Conservation (phyloP, 371 early-diverging fungal genomes). For the Mortierella polycephala region DNA sequence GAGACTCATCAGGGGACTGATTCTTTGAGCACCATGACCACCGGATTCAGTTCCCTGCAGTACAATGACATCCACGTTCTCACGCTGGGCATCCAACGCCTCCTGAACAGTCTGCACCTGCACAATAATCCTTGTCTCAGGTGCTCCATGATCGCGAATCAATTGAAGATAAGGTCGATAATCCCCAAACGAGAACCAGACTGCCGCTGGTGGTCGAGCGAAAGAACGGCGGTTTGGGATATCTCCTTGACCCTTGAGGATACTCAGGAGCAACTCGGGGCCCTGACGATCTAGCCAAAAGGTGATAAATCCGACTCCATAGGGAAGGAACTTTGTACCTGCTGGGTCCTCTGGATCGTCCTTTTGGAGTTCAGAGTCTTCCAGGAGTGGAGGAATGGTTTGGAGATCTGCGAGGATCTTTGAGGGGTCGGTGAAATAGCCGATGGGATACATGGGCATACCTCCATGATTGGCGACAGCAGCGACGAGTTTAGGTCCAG, state of each 20-base stretch:
- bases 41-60: slow-evolving; percentile 58
- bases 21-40: slow-evolving; percentile 55
- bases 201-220: slow-evolving; percentile 49
- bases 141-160: slow-evolving; percentile 34
- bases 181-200: slow-evolving; percentile 61
- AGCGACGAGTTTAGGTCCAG: slow-evolving; percentile 35
- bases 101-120: slow-evolving; percentile 55
- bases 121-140: slow-evolving; percentile 48
- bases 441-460: slow-evolving; percentile 38
- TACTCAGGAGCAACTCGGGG: slow-evolving; percentile 21
- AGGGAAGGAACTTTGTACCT: slow-evolving; percentile 23
- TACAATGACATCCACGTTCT: slow-evolving; percentile 55
- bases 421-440: slow-evolving; percentile 34
- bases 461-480: slow-evolving; percentile 48
- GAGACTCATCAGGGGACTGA: slow-evolving; percentile 35
- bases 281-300: slow-evolving; percentile 48
- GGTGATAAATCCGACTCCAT: slow-evolving; percentile 56
- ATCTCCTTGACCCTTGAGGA: slow-evolving; percentile 31
- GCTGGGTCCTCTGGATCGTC: neutral
- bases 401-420: slow-evolving; percentile 35
- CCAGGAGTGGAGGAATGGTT: slow-evolving; percentile 12
- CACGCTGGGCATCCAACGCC: slow-evolving; percentile 48
- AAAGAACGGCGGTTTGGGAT: slow-evolving; percentile 4
- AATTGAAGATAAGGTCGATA: slow-evolving; percentile 43
- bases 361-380: neutral